Conservation (phyloP, 148 eudicot genomes). For the Fallopia convolvulus region DNA sequence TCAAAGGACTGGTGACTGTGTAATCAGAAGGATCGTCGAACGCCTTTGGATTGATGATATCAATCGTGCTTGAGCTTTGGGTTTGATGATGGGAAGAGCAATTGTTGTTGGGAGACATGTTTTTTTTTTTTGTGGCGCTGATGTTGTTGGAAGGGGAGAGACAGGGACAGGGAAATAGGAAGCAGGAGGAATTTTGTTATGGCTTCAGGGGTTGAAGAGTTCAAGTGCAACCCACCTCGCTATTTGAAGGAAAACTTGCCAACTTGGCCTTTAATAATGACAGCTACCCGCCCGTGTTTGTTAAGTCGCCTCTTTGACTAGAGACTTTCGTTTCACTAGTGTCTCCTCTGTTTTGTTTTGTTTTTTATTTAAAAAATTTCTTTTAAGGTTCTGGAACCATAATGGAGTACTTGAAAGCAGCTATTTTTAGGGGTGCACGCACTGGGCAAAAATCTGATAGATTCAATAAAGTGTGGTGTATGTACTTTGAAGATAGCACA, state of each 20-base stretch:
- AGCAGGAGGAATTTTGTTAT: background rate
- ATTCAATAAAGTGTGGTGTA: background rate
- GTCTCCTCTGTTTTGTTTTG: background rate
- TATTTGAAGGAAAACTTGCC: background rate
- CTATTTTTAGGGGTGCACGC: background rate
- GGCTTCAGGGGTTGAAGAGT: background rate
- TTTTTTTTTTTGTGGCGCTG: background rate
- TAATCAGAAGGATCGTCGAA: background rate
- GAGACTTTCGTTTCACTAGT: background rate
- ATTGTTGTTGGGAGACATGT: conserved; percentile 30
- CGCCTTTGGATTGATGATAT: background rate
- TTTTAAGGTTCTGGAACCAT: background rate
- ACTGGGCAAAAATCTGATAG: background rate
- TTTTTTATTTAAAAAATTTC: no score
- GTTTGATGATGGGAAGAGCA: conserved; percentile 12
- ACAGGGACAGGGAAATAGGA: background rate
- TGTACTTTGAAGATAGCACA: background rate
- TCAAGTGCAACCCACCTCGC: background rate
- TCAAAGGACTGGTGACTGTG: conserved; percentile 16
- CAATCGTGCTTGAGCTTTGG: background rate
- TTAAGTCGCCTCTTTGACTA: conserved; percentile 5
- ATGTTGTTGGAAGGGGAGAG: background rate
- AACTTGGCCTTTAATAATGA: background rate
- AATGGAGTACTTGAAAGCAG: background rate
- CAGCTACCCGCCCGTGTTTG: background rate